Evolutionary conservation across 257 asterid genomes (phyloP), one percentile per base, ranked within the genome.

Genomic region (Nicotiana noctiflora): DNA sequence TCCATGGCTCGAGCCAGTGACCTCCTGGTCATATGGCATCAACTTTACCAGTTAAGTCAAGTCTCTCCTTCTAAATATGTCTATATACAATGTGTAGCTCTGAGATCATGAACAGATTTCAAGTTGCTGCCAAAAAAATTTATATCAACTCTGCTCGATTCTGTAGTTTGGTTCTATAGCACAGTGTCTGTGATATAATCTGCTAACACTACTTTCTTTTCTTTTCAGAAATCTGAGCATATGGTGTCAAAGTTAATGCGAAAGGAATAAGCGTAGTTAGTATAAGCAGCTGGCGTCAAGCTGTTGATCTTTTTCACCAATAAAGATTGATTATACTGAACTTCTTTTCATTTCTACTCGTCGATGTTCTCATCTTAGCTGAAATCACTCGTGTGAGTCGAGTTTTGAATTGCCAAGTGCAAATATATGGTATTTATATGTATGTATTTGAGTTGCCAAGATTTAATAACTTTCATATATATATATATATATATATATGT

Each of bases 161-260:
- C 5, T 15, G 2, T 74, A 49, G 17, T 34, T 3, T 46, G 51
- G 15, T 49, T 74, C 44, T 25, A 15, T 49, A 49, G 79, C 79
- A 21, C 25, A 49, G 2, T 49, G 61, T 13, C 23, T 18, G 61
- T 56, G 70, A 32, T 77, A 23, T 1, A 15, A 19, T 84, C 27
- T 57, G 14, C 32, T 84, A 14, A 84, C 55, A 67, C 52, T 27
- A 64, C 29, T 37, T 59, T 1, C 55, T 75, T 64, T 14, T 76
- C 76, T 84, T 56, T 82, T 82, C 91, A 94, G 98, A 85, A 65
- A 76, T 77, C 90, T 40, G 97, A 95, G 86, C 87, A 92, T 70
- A 93, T 95, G 98, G 85, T 89, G 77, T 95, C 98, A 75, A 91
- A 92, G 84, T 74, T 74, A 11, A 49, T 49, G 62, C 44, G 61